Evolutionary conservation across 2,329 filamentous ascomycete genomes (phyloP), one percentile per base, ranked within the genome.

Genomic region (Nigrospora osmanthi): DNA sequence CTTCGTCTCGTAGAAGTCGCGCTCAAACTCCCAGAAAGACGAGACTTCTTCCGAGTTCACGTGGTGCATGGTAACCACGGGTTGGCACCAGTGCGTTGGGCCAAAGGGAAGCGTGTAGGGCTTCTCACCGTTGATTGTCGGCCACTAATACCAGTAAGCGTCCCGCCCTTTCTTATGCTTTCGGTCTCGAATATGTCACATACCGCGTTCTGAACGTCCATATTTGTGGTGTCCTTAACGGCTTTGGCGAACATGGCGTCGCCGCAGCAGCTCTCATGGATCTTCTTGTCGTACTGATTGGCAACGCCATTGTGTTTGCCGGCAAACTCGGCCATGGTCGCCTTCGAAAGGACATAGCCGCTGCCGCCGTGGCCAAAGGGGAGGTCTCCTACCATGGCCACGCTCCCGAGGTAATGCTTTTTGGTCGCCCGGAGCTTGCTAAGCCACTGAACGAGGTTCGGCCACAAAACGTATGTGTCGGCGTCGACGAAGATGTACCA

Each of bases 401-500:
- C 60, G 43, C 73, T 75, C 12, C 77, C 76, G 12, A 80, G 56
- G 51, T 78, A 79, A 34, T 67, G 60, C 37, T 65, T 63, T 43
- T 71, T 62, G 2, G 48, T 53, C 1, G 69, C 62, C 49, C 77
- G 62, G 14, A 78, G 55, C 28, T 52, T 59, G 35, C 58, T 52
- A 37, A 80, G 59, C 70, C 72, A 79, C 34, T 67, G 59, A 31
- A 71, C 61, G 19, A 80, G 54, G 43, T 72, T 78, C 13, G 69
- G 62, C 71, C 75, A 76, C 35, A 76, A 60, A 11, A 80, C 66
- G 52, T 80, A 80, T 10, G 75, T 76, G 56, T 80, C 77, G 41
- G 75, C 73, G 43, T 81, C 77, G 49, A 80, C 67, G 49, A 77
- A 80, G 13, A 81, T 56, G 53, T 78, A 81, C 77, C 78, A 81